Evolutionary conservation across 371 early-diverging fungal species (phyloP).

Genomic region (Cladochytrium tenue): DNA sequence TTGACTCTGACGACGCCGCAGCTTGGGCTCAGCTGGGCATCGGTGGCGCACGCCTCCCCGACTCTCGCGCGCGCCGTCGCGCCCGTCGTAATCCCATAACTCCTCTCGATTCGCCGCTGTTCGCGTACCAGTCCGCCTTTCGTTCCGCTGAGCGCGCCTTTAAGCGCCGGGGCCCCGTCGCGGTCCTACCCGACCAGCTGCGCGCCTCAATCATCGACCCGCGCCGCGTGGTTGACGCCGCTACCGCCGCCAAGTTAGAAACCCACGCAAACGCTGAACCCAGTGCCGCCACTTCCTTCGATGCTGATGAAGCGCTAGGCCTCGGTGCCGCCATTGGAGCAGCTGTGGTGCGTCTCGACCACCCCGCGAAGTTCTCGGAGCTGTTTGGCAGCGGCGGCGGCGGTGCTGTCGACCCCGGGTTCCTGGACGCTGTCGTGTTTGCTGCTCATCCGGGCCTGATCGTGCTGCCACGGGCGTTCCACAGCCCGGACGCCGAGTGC

Average conservation of each 20-base stretch:
- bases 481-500: conserved; percentile 60
- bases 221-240: conserved; percentile 23
- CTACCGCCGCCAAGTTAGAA: conserved; percentile 6
- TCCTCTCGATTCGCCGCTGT: conserved; percentile 7
- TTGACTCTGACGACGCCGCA: too few species aligned
- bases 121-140: conserved; percentile 70
- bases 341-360: neutral
- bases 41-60: too few species aligned
- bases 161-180: conserved; percentile 58
- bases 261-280: neutral
- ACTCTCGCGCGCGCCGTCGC: too few species aligned
- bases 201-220: conserved; percentile 22
- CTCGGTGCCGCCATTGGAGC: neutral
- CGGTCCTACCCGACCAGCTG: neutral
- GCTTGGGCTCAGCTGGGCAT: too few species aligned
- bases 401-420: conserved; percentile 17
- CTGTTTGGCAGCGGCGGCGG: conserved; percentile 15
- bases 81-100: neutral
- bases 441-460: conserved; percentile 61
- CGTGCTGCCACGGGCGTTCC: conserved; percentile 72
- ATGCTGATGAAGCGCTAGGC: conserved; percentile 21
- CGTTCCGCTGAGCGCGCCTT: conserved; percentile 73
- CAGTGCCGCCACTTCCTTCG: neutral
- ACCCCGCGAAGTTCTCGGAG: conserved; percentile 6
- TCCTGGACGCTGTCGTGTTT: conserved; percentile 24